Percentiles rank a stretch among this genome's conserved stretches.
phyloP scores from a whole-genome alignment of 768 basidiomycete genomes.

The Sarcodon aspratus region DNA sequence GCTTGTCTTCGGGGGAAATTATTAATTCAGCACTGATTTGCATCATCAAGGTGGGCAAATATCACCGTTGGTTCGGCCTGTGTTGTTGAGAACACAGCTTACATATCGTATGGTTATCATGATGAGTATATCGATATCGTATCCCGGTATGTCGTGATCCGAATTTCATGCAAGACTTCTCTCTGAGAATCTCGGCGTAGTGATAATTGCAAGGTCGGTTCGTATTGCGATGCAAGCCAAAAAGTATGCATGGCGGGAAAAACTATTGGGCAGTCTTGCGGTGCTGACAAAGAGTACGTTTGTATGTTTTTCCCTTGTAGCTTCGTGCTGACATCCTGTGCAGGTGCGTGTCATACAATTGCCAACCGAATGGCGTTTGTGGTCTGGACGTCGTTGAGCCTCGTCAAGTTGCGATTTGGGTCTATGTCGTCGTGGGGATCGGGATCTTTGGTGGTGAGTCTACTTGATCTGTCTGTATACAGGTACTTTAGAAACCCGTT shows the following conservation, averaged over 20 bases:
- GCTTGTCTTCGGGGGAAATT: not conserved
- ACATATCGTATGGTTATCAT: slow-evolving; percentile 49
- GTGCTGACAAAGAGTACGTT: slow-evolving; percentile 45
- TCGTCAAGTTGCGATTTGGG: slow-evolving; percentile 51
- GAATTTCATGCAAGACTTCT: not conserved
- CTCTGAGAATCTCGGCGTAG: slow-evolving; percentile 20
- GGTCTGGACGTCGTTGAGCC: slow-evolving; percentile 48
- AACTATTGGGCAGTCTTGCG: slow-evolving; percentile 45
- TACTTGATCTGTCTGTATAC: not conserved
- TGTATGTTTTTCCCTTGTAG: not conserved
- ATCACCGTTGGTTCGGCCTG: slow-evolving; percentile 54
- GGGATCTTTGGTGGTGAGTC: slow-evolving; percentile 61
- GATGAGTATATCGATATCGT: slow-evolving; percentile 69
- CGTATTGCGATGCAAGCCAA: slow-evolving; percentile 63
- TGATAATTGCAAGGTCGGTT: slow-evolving; percentile 60
- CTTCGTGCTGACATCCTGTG: not conserved
- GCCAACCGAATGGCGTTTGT: slow-evolving; percentile 48
- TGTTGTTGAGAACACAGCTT: slow-evolving; percentile 68
- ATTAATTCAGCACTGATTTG: not conserved
- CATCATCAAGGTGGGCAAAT: slow-evolving; percentile 58
- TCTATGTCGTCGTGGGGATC: slow-evolving; percentile 60
- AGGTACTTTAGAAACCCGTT: not conserved
- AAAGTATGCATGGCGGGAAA: slow-evolving; percentile 50
- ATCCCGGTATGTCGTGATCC: slow-evolving; percentile 44
- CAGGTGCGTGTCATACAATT: slow-evolving; percentile 75